Evolutionary conservation across 345 rosid species (phyloP).

Genomic region (Lumnitzera racemosa): DNA sequence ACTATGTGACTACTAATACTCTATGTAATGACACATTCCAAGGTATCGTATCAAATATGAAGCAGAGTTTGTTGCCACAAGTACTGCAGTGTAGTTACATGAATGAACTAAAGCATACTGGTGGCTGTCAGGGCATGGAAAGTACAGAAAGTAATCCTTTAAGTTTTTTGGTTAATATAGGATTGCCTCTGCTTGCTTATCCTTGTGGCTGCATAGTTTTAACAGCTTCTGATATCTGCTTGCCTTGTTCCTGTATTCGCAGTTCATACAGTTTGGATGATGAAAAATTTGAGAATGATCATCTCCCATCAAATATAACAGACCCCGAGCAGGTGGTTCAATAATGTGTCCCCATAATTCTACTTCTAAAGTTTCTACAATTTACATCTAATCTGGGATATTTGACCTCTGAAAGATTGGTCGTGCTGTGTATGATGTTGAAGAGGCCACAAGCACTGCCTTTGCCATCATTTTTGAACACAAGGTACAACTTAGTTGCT

Average conservation of each 20-base stretch:
- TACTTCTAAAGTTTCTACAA: neutral
- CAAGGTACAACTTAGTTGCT: conserved; percentile 37
- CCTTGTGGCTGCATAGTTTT: too few species aligned
- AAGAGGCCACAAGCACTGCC: conserved; percentile 82
- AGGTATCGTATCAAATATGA: too few species aligned
- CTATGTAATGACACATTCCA: too few species aligned
- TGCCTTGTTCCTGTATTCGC: conserved; percentile 10
- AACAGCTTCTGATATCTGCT: neutral
- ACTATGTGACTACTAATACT: too few species aligned
- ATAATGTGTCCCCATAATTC: neutral
- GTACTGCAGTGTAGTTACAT: too few species aligned
- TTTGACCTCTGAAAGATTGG: conserved; percentile 48
- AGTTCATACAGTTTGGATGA: conserved; percentile 85
- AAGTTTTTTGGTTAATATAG: too few species aligned
- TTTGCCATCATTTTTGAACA: conserved; percentile 68
- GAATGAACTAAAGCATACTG: too few species aligned
- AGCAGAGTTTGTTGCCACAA: too few species aligned
- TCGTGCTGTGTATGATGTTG: conserved; percentile 77
- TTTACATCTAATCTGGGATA: conserved; percentile 6
- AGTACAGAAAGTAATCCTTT: too few species aligned
- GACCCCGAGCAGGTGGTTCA: conserved; percentile 70
- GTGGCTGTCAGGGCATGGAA: too few species aligned
- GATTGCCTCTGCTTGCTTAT: too few species aligned
- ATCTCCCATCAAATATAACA: conserved; percentile 55
- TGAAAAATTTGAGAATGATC: conserved; percentile 67